Evolutionary conservation across 2,329 filamentous ascomycete species (phyloP), one percentile per base, ranked within the genome.

Genomic region (Paraphaeosphaeria minitans): DNA sequence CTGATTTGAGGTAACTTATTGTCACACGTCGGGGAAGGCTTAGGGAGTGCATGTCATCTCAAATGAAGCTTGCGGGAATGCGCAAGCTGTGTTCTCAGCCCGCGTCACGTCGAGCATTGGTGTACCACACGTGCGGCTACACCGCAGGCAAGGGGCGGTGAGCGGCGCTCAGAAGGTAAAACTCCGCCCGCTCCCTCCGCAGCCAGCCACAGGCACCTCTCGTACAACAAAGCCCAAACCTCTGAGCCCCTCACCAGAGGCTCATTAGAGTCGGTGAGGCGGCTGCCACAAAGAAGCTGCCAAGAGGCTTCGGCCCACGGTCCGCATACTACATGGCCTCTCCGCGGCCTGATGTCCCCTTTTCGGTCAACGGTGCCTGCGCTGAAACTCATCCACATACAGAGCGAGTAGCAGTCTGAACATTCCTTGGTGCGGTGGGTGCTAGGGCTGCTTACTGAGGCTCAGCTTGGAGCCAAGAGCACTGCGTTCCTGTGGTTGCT

Each of bases 71-170:
- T 37, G 39, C 53, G 42, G 43, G 21, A 56, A 53, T 49, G 49
- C 41, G 48, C 48, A 60, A 51, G 21, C 42, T 55, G 50, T 60
- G 43, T 33, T 45, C 35, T 46, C 14, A 22, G 22, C 33, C 43
- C 39, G 58, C 39, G 45, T 57, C 56, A 60, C 45, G 47, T 45
- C 43, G 45, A 57, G 51, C 29, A 37, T 31, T n/a, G 53, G 19
- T 50, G 53, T 54, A 33, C 41, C 13, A 56, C 53, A 22, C 19
- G 6, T 33, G 22, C 53, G 53, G 33, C 31, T 16, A 53, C 48
- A 48, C 47, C 48, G 48, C 43, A 45, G 31, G 31, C 43, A 59
- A 54, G 57, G 56, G 42, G 57, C 53, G 57, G 57, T 59, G 57
- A 59, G 53, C 35, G 27, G 29, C 29, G 53, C 45, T 42, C 27